Conservation (phyloP, 2,329 filamentous ascomycete species). For the Claviceps sp. region DNA sequence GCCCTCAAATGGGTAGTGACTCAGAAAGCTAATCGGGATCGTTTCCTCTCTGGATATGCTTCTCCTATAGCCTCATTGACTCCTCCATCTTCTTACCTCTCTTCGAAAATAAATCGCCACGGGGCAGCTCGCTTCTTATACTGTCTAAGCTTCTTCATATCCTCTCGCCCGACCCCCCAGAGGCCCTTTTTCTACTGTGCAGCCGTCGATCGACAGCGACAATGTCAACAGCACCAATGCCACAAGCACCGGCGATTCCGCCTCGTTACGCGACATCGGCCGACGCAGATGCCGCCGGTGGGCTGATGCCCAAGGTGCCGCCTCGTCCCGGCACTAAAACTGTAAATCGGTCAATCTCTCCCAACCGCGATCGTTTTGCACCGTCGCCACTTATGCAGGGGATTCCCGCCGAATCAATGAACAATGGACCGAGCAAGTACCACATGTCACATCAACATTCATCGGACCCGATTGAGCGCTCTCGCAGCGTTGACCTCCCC, state of each 20-base stretch:
- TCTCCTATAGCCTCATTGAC: not conserved
- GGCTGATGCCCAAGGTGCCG: conserved; percentile 54
- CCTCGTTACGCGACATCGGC: conserved; percentile 40
- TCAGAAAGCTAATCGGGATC: conserved; percentile 1
- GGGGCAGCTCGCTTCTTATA: not conserved
- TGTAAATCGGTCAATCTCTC: conserved; percentile 63
- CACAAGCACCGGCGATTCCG: conserved; percentile 38
- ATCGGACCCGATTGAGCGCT: conserved; percentile 40
- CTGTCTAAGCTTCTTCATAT: not conserved
- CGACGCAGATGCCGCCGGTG: conserved; percentile 28
- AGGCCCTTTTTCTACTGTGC: not conserved
- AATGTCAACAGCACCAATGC: conserved; percentile 39
- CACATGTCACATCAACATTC: conserved; percentile 19
- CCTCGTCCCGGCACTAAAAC: conserved; percentile 62
- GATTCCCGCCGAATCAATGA: conserved; percentile 32
- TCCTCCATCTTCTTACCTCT: not conserved
- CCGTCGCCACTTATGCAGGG: conserved; percentile 75
- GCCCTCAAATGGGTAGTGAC: not conserved
- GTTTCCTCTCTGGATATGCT: not conserved
- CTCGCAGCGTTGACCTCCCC: conserved; percentile 68
- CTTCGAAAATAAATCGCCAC: not conserved
- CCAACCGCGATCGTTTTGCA: conserved; percentile 64
- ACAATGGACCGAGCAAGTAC: conserved; percentile 21
- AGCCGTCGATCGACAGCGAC: conserved; percentile 1
- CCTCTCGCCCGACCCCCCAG: not conserved